Base-by-base conservation (phyloP, 2,329 filamentous ascomycete species). In the Neofusicoccum sp. region DNA sequence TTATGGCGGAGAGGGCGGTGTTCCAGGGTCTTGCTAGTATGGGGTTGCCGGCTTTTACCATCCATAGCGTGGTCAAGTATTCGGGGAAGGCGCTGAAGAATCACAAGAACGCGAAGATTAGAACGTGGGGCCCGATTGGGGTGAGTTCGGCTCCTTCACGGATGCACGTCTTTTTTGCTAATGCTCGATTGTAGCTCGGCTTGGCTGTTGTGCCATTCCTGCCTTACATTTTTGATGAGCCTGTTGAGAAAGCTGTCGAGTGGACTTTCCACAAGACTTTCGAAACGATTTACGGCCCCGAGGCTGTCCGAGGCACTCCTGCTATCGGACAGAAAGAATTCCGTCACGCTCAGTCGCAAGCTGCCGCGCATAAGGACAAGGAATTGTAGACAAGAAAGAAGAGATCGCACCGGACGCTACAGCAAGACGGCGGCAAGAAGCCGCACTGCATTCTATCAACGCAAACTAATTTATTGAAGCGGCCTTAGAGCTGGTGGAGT, bases 1-100 rank as follows among this genome's bases (percentile, higher is more conserved):
- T 99, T 5, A 96, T 97, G 89, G 88, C 87, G 26, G 91, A 99
- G 78, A 82, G 95, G 65, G 93, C 86, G 1, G 83, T 97, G 24
- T 99, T 99, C 77, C 95, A 99, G 78, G 86, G 86, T 65, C 64
- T 99, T 49, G 95, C 95, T 0, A 91, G 87, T 69, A 99, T 99
- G 95, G 95, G 91, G 1, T 76, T 98, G 66, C 95, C 93, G 0
- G 93, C 93, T 0, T 91, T 97, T 64, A 96, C 92, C 0, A 96
- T 98, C 61, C 93, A 97, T 75, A 92, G 88, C 63, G 89, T 98
- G 5, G 95, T 99, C 56, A 85, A 87, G 63, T 97, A 99, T 71
- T 93, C 90, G 0, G 92, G 95, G 0, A 82, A 82, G 40, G 91
- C 91, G n/a, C 75, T 99, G 79, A 96, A 93, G 78, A 82, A 90